Evolutionary conservation across 176 grass and related monocot genomes (phyloP).

Genomic region (Alloteropsis semialata): DNA sequence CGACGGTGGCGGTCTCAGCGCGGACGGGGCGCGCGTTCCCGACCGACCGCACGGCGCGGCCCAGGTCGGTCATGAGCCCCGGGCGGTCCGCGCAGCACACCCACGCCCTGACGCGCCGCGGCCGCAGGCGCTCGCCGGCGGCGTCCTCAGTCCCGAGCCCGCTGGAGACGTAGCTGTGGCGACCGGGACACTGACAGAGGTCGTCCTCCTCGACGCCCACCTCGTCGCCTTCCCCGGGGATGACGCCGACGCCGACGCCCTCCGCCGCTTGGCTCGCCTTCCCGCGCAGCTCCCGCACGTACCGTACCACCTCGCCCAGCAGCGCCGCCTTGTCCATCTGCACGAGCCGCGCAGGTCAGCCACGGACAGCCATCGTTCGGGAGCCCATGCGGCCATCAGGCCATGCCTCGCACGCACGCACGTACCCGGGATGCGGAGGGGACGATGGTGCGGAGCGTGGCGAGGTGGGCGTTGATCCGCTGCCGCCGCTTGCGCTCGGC

Average conservation of each 20-base stretch:
- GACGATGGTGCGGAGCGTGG: conserved; percentile 83
- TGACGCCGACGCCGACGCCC: conserved; percentile 33
- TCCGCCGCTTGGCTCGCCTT: conserved; percentile 50
- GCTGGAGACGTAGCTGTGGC: neutral
- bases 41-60: conserved; percentile 70
- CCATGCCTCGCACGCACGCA: no score
- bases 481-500: conserved; percentile 82
- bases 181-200: neutral
- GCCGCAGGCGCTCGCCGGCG: neutral
- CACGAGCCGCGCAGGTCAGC: neutral
- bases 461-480: conserved; percentile 94
- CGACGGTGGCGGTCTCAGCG: conserved; percentile 80
- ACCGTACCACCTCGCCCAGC: conserved; percentile 92
- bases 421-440: conserved; percentile 84
- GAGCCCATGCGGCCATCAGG: neutral
- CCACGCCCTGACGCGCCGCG: conserved; percentile 56
- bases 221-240: conserved; percentile 73
- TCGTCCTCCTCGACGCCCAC: conserved; percentile 48
- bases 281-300: conserved; percentile 72
- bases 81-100: conserved; percentile 89
- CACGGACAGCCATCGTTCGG: neutral
- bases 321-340: conserved; percentile 98
- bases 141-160: neutral
- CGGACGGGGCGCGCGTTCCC: conserved; percentile 62
- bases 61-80: conserved; percentile 72